Conservation (phyloP, 2,329 filamentous ascomycete genomes). For the Colletotrichum liaoningense region DNA sequence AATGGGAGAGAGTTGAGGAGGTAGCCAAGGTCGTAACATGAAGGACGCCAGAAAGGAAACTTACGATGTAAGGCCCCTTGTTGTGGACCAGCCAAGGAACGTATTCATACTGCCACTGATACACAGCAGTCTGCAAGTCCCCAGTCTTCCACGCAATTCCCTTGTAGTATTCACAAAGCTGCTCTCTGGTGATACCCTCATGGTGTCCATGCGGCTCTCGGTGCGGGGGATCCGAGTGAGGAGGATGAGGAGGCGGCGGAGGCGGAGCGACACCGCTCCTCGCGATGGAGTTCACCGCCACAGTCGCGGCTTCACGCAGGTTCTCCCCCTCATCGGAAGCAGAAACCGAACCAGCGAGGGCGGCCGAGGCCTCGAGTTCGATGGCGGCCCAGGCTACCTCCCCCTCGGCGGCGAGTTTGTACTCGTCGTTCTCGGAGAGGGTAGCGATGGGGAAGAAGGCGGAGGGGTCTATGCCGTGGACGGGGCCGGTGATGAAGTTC, state of each 20-base stretch:
- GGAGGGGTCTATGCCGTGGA: not conserved
- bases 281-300: not conserved
- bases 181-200: constrained; percentile 3
- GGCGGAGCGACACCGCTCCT: not conserved
- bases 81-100: constrained; percentile 34
- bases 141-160: constrained; percentile 22
- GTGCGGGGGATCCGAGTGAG: no score
- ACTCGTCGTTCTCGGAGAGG: not conserved
- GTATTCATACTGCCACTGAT: constrained; percentile 28
- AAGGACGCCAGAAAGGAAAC: not conserved
- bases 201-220: constrained; percentile 5
- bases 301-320: not conserved
- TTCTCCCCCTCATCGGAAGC: not conserved
- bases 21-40: no score
- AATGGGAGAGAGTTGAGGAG: not conserved
- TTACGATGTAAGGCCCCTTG: constrained; percentile 30
- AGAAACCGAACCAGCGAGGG: not conserved
- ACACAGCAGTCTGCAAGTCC: constrained; percentile 12
- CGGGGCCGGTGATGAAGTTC: not conserved
- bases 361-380: not conserved
- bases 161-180: constrained; percentile 16
- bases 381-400: constrained; percentile 4
- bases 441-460: not conserved
- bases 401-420: not conserved
- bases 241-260: not conserved